phyloP scores from a whole-genome alignment of 768 basidiomycete genomes.

The Clitopilus passeckerianus region DNA sequence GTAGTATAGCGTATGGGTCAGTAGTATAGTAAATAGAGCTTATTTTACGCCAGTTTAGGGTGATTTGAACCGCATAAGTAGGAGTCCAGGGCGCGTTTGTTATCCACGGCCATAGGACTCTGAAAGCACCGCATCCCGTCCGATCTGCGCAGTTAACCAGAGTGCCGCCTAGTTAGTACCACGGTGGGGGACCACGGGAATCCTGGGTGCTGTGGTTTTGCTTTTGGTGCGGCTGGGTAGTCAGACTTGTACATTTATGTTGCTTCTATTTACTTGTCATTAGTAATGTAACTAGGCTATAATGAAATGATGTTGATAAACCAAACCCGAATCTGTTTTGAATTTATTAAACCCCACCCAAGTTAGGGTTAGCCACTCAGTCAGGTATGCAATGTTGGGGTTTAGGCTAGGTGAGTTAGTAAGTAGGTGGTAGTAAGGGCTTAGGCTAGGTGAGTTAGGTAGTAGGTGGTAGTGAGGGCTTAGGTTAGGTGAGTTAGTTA shows the following conservation, averaged over 20 bases:
- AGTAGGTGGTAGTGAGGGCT: background rate
- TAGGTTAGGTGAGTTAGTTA: constrained; percentile 73
- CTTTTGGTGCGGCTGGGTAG: constrained; percentile 8
- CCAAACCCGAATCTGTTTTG: too few relatives aligned
- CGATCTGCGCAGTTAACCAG: constrained; percentile 62
- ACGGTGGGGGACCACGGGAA: constrained; percentile 64
- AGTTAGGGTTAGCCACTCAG: too few relatives aligned
- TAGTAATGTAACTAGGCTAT: too few relatives aligned
- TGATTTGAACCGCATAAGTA: background rate
- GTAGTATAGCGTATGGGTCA: too few relatives aligned
- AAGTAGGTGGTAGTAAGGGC: constrained; percentile 83
- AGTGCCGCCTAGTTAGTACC: constrained; percentile 61
- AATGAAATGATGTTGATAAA: too few relatives aligned
- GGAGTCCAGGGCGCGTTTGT: background rate
- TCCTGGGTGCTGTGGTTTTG: constrained; percentile 48
- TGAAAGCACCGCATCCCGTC: constrained; percentile 55
- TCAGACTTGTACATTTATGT: too few relatives aligned
- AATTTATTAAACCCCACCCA: too few relatives aligned
- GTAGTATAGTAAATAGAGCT: too few relatives aligned
- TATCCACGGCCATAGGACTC: constrained; percentile 44
- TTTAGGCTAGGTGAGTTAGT: background rate
- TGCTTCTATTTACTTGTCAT: too few relatives aligned
- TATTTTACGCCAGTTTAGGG: background rate
- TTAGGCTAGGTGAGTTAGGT: constrained; percentile 77
- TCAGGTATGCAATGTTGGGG: background rate